phyloP scores from a whole-genome alignment of 768 basidiomycete species.

The Kondoa subrosea region DNA sequence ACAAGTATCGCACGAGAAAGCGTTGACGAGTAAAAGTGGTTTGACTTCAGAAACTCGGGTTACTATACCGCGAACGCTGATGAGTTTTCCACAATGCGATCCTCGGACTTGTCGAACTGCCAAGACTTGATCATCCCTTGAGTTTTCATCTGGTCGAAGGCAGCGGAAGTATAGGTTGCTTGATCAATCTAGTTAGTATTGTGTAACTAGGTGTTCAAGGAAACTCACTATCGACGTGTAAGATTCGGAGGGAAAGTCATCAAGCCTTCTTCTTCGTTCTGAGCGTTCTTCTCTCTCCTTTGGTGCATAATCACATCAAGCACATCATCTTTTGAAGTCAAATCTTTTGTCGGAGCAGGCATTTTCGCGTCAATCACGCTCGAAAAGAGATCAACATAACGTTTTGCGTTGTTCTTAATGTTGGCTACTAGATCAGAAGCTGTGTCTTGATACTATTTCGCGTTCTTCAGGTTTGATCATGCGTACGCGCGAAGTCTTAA shows the following conservation, averaged over 20 bases:
- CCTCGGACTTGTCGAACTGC: constrained; percentile 87
- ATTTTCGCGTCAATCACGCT: constrained; percentile 79
- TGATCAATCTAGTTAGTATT: background rate
- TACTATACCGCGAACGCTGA: constrained; percentile 93
- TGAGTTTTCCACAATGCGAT: constrained; percentile 67
- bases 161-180: constrained; percentile 93
- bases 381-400: constrained; percentile 75
- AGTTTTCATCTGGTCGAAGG: constrained; percentile 39
- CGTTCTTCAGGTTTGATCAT: too few species aligned
- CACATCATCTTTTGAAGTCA: constrained; percentile 79
- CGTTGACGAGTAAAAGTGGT: constrained; percentile 87
- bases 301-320: constrained; percentile 94
- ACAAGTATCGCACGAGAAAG: constrained; percentile 88
- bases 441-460: constrained; percentile 15
- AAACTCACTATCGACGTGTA: constrained; percentile 78
- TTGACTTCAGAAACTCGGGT: constrained; percentile 98
- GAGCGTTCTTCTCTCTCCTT: constrained; percentile 68
- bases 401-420: constrained; percentile 29
- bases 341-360: constrained; percentile 74
- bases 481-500: background rate
- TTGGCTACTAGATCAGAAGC: constrained; percentile 13
- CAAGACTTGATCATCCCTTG: constrained; percentile 37
- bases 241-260: constrained; percentile 78
- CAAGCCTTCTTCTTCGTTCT: constrained; percentile 51
- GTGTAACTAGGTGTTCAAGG: background rate